These are phyloP conservation scores for Allomyces arbusculus DNA, from an alignment of 192 early-diverging fungal genomes.

Conservation along the genomic window DNA sequence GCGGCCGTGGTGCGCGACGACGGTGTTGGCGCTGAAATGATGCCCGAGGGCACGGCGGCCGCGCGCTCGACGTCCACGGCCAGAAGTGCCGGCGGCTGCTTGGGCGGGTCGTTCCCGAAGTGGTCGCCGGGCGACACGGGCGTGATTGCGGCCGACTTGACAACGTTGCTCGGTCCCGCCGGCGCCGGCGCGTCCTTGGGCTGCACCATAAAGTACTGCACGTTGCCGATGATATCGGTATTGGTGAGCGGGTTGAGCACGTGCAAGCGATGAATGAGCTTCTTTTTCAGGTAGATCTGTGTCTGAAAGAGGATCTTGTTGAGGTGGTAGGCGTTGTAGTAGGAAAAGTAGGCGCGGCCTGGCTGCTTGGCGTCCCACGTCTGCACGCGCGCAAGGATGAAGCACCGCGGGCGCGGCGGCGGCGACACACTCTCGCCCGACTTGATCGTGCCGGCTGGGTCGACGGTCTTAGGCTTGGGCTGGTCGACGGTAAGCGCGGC, in stretches of 20 bases:
- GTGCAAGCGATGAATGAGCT: constrained; percentile 38
- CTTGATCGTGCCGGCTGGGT: constrained; percentile 15
- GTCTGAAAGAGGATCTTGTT: constrained; percentile 46
- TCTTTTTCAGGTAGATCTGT: constrained; percentile 37
- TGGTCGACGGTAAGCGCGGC: constrained; percentile 1
- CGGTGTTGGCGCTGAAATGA: too few relatives aligned
- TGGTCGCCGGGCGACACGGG: too few relatives aligned
- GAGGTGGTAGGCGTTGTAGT: constrained; percentile 38
- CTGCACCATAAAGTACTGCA: constrained; percentile 35
- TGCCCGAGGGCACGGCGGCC: too few relatives aligned
- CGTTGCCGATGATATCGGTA: constrained; percentile 44
- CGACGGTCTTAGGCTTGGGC: neutral
- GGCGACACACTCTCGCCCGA: too few relatives aligned
- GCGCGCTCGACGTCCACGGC: too few relatives aligned
- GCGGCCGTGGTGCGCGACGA: too few relatives aligned
- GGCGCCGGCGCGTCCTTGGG: neutral
- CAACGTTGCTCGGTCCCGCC: too few relatives aligned
- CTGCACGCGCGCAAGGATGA: constrained; percentile 40
- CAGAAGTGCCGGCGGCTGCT: too few relatives aligned
- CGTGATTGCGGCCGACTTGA: too few relatives aligned
- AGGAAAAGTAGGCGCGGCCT: constrained; percentile 28
- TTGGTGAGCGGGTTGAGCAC: constrained; percentile 43
- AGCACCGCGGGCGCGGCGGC: constrained; percentile 8
- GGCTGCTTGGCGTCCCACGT: constrained; percentile 43
- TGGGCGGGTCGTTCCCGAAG: too few relatives aligned